Evolutionary conservation across 441 rosid species (phyloP).

Genomic region (Euphorbia schlechtendalii): DNA sequence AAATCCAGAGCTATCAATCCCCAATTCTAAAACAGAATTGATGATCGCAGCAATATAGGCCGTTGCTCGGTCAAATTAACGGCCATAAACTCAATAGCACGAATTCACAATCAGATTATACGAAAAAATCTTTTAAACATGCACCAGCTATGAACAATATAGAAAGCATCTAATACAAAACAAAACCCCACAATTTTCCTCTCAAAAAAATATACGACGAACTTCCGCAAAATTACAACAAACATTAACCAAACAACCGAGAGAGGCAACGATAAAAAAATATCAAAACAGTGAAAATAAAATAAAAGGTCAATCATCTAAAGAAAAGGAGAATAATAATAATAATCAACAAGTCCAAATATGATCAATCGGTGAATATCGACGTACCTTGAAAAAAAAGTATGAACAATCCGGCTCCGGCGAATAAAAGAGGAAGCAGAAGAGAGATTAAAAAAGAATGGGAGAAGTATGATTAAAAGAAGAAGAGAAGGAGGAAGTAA

Average conservation of each 20-base stretch:
- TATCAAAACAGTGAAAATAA: conserved; percentile 8
- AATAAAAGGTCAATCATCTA: conserved; percentile 14
- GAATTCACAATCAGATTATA: background rate
- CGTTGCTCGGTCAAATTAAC: background rate
- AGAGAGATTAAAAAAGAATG: conserved; percentile 2
- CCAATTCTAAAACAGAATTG: background rate
- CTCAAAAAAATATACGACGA: too few relatives aligned
- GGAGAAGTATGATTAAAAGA: conserved; percentile 5
- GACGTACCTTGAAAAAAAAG: conserved; percentile 25
- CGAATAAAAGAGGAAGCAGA: background rate
- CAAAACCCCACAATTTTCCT: background rate
- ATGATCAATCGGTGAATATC: conserved; percentile 16
- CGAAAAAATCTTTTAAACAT: background rate
- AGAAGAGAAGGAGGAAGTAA: conserved; percentile 17
- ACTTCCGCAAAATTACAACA: background rate
- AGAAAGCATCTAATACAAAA: background rate
- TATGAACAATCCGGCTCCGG: conserved; percentile 6
- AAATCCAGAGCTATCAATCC: background rate
- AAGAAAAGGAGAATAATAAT: too few relatives aligned
- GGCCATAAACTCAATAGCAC: background rate
- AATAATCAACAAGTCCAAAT: conserved; percentile 5
- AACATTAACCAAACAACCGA: background rate
- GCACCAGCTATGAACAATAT: background rate
- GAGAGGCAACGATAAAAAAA: conserved; percentile 17
- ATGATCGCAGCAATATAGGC: background rate